Evolutionary conservation across 208 protist genomes (phyloP).

Genomic region (Leishmania amazonensis): DNA sequence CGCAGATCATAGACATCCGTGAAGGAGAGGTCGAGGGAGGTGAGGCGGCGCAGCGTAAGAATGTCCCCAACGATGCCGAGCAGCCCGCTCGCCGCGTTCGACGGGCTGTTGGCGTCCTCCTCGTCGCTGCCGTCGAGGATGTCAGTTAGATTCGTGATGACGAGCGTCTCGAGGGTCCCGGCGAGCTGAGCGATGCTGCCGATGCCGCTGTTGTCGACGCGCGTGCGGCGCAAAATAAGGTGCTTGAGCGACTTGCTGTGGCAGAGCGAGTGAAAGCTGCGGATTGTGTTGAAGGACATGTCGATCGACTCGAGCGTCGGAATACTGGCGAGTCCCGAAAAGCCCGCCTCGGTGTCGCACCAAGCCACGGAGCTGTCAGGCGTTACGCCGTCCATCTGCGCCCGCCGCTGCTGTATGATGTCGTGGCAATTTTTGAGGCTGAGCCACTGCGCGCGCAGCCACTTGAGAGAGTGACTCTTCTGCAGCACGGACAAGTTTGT

Average conservation of each 20-base stretch:
- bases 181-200: conserved; percentile 44
- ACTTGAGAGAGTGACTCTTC: conserved; percentile 45
- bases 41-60: conserved; percentile 29
- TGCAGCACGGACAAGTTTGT: conserved; percentile 58
- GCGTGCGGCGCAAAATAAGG: conserved; percentile 59
- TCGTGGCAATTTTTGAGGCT: conserved; percentile 55
- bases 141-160: conserved; percentile 59
- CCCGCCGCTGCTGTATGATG: conserved; percentile 45
- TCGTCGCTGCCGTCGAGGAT: conserved; percentile 34
- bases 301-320: conserved; percentile 66
- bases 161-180: conserved; percentile 54
- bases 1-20: conserved; percentile 57
- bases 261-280: conserved; percentile 57
- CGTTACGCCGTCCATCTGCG: conserved; percentile 32
- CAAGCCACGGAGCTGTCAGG: conserved; percentile 19
- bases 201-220: conserved; percentile 57
- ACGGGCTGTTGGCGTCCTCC: conserved; percentile 13
- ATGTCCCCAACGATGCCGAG: conserved; percentile 44
- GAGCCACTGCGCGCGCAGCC: conserved; percentile 74
- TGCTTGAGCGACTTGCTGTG: conserved; percentile 60
- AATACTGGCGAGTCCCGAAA: conserved; percentile 58
- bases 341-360: conserved; percentile 50
- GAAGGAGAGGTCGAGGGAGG: conserved; percentile 49
- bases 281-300: conserved; percentile 66
- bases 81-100: conserved; percentile 37